Conservation (phyloP, 2,329 filamentous ascomycete genomes). For the Fusarium sp. region DNA sequence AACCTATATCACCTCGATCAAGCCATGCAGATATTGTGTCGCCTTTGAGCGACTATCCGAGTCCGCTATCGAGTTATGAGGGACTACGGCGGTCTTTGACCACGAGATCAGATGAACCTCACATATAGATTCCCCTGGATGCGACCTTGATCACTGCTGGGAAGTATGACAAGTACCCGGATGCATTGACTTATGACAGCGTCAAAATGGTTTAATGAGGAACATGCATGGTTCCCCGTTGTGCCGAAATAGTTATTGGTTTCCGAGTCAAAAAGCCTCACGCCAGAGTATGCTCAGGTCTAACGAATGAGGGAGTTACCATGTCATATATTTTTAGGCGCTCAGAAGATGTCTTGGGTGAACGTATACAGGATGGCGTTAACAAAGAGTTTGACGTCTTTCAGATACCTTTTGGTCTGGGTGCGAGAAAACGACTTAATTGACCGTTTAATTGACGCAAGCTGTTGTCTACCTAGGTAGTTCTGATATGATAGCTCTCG, state of each 20-base stretch:
- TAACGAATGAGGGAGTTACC: neutral
- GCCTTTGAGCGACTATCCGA: conserved; percentile 38
- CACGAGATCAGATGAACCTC: conserved; percentile 41
- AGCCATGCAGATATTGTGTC: conserved; percentile 39
- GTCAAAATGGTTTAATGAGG: neutral
- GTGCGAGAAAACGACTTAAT: neutral
- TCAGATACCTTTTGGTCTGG: neutral
- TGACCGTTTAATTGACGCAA: neutral
- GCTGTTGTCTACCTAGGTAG: no score
- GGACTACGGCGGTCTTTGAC: conserved; percentile 39
- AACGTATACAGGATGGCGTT: neutral
- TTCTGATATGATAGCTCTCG: neutral
- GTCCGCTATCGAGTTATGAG: conserved; percentile 34
- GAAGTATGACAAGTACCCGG: neutral
- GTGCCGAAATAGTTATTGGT: neutral
- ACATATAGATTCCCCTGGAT: neutral
- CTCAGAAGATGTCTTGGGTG: neutral
- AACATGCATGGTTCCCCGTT: neutral
- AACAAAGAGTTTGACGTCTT: neutral
- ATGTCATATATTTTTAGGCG: neutral
- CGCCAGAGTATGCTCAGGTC: neutral
- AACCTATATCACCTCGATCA: conserved; percentile 23
- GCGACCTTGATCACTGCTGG: neutral
- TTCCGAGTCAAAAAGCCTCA: neutral
- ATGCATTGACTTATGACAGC: neutral